phyloP scores from a whole-genome alignment of 495 filamentous ascomycete species.

The Mytilinidion resinicola region DNA sequence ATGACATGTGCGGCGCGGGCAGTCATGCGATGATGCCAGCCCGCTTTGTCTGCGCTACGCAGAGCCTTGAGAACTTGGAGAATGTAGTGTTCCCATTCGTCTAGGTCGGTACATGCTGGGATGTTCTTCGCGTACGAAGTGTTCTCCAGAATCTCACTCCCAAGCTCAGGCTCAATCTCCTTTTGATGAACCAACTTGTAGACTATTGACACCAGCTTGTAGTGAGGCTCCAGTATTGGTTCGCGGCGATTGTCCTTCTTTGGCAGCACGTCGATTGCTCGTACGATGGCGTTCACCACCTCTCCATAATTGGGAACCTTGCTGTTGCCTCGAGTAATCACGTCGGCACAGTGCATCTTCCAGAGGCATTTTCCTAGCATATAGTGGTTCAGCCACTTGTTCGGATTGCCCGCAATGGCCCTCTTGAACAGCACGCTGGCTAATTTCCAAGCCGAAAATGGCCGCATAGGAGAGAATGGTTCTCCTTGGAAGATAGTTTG shows the following conservation, averaged over 20 bases:
- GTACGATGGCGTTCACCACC: constrained; percentile 63
- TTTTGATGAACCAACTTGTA: constrained; percentile 64
- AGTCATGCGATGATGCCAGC: constrained; percentile 96
- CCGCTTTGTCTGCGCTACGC: constrained; percentile 80
- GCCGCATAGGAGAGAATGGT: constrained; percentile 64
- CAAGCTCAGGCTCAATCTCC: constrained; percentile 44
- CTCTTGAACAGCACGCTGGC: constrained; percentile 71
- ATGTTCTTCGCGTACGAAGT: constrained; percentile 53
- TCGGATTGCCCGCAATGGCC: constrained; percentile 65
- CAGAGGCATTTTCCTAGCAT: constrained; percentile 91
- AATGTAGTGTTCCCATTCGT: constrained; percentile 70
- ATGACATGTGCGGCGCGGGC: constrained; percentile 69
- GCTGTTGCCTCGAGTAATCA: constrained; percentile 27
- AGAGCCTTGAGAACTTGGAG: constrained; percentile 66
- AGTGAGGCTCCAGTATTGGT: constrained; percentile 89
- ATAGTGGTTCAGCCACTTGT: constrained; percentile 83
- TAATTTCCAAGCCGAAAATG: constrained; percentile 80
- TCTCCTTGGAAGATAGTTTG: constrained; percentile 64
- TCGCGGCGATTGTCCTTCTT: constrained; percentile 72
- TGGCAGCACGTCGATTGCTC: constrained; percentile 71
- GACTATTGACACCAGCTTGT: constrained; percentile 82
- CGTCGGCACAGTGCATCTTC: constrained; percentile 74
- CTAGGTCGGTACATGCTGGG: constrained; percentile 42
- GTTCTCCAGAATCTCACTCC: constrained; percentile 47
- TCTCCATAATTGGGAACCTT: constrained; percentile 42